phyloP scores from a whole-genome alignment of 805 yeast species.

The Phaffomyces thermotolerans region DNA sequence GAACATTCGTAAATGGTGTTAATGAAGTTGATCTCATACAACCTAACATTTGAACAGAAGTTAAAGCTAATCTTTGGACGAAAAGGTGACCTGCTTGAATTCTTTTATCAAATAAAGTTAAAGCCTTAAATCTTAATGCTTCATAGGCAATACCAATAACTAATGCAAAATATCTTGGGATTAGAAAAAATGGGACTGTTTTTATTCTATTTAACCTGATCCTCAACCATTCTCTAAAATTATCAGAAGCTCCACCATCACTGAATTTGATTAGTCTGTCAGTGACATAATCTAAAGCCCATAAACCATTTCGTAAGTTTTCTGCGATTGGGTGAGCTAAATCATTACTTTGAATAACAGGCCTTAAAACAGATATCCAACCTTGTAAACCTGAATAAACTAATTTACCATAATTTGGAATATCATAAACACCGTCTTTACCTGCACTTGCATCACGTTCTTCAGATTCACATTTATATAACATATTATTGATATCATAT shows the following conservation, averaged over 20 bases:
- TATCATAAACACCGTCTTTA: constrained; percentile 58
- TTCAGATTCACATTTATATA: constrained; percentile 79
- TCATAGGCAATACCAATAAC: constrained; percentile 79
- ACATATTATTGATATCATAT: constrained; percentile 64
- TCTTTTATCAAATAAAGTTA: constrained; percentile 45
- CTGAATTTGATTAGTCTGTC: constrained; percentile 53
- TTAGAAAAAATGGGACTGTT: constrained; percentile 65
- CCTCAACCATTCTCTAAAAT: constrained; percentile 64
- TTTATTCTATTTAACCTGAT: constrained; percentile 57
- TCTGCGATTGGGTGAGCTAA: constrained; percentile 78
- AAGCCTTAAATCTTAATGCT: constrained; percentile 65
- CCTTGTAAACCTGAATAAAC: constrained; percentile 92
- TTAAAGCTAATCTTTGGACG: constrained; percentile 70
- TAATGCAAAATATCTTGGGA: constrained; percentile 83
- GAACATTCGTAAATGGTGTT: constrained; percentile 51
- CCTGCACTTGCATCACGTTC: constrained; percentile 79
- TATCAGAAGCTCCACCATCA: constrained; percentile 37
- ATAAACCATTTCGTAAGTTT: constrained; percentile 72
- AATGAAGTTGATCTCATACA: constrained; percentile 66
- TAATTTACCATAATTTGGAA: constrained; percentile 69
- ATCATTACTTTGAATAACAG: constrained; percentile 60
- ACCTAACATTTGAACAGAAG: constrained; percentile 86
- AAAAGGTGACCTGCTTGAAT: constrained; percentile 62
- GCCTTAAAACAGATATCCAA: constrained; percentile 66
- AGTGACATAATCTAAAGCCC: constrained; percentile 81